A percentile compares a stretch with the other conserved stretches of the same genome.
Conservation (phyloP, 179 eudicot genomes). For the Beta lomatogona region DNA sequence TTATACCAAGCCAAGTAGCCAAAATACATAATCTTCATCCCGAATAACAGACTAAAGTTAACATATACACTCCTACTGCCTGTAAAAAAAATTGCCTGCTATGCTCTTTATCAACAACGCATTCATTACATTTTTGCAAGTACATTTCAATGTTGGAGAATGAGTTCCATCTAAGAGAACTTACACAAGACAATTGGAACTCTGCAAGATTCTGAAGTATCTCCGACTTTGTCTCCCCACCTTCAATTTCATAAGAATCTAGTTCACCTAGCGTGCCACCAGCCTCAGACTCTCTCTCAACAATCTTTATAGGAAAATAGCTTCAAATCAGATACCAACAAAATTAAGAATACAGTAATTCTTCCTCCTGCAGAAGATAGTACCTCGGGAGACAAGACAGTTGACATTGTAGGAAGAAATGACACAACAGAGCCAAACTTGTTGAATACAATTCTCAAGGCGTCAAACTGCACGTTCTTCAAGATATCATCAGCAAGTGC, state of each 20-base stretch:
- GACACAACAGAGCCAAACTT: conserved; percentile 84
- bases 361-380: conserved; percentile 7
- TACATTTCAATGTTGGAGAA: no score
- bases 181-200: conserved; percentile 87
- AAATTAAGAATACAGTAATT: not conserved
- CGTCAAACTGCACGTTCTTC: conserved; percentile 89
- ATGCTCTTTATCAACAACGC: no score
- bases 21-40: not conserved
- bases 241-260: conserved; percentile 91
- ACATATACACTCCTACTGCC: not conserved
- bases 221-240: conserved; percentile 89
- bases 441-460: conserved; percentile 81
- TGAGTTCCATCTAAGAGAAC: conserved; percentile 24
- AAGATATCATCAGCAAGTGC: conserved; percentile 86
- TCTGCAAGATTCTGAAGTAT: conserved; percentile 81
- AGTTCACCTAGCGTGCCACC: conserved; percentile 81
- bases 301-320: conserved; percentile 45
- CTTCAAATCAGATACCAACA: conserved; percentile 16
- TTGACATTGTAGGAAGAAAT: conserved; percentile 73
- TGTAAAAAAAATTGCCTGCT: not conserved
- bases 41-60: not conserved
- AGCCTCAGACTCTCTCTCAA: conserved; percentile 87
- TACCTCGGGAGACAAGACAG: conserved; percentile 93
- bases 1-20: not conserved
- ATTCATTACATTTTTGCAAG: no score